Base-by-base conservation (phyloP, 129 eudicot genomes). In the Deinandra increscens region DNA sequence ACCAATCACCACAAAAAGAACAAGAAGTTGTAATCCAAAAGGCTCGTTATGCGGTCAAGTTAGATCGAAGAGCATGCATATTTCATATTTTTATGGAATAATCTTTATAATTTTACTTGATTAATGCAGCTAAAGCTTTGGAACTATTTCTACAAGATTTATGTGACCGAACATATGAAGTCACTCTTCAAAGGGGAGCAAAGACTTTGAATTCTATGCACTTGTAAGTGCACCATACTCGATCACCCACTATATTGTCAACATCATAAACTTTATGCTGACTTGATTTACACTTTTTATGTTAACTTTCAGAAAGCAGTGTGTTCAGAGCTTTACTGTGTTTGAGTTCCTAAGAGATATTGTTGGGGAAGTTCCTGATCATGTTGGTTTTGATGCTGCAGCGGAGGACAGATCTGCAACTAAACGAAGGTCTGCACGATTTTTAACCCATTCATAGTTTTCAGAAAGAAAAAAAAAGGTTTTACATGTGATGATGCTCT, bases 121-220 rank as follows among this genome's bases (percentile, higher is more conserved):
- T 51, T 0, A n/a, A 55, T 55, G 62, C 95, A 91, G 97, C 97
- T 66, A 91, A 91, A 85, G 96, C 96, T 38, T 75, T 91, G 82
- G 97, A 91, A 73, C 68, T 91, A 70, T 91, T 91, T 82, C 75
- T 91, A 55, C 96, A 88, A 86, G 97, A 91, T 77, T 88, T 91
- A 18, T 91, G 97, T 75, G 96, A 88, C 72, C 81, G 97, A 31
- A 91, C 97, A 69, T 91, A 91, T 53, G 96, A 88, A 41, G 49
- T 91, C 58, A 91, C 96, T 11, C 87, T 88, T 70, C 86, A 78
- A 59, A 78, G 80, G 70, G 96, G 97, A 65, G 97, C 96, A 42
- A 91, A 86, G 80, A 91, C 97, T 75, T 77, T 91, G 65, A 91
- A 84, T 69, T 88, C 96, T 10, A 64, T 82, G 84, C 97, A 91